These are phyloP conservation scores for Nicotiana attenuata DNA, from an alignment of 257 asterid species.

Conservation along the genomic window DNA sequence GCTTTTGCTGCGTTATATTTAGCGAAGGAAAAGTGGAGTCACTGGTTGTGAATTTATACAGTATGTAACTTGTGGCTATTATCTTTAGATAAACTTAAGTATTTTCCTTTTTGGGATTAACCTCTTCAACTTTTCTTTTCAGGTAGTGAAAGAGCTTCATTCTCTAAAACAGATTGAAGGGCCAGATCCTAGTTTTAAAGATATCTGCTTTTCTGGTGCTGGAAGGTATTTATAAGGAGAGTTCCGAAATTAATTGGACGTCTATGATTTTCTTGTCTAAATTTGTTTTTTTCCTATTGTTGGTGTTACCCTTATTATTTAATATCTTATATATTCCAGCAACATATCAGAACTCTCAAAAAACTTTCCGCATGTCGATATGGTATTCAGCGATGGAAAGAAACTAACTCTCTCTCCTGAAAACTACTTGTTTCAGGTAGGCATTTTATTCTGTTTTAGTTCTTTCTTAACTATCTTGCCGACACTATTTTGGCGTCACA, in stretches of 20 bases:
- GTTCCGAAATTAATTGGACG: background rate
- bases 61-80: background rate
- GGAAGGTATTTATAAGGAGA: slow-evolving; percentile 50
- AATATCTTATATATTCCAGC: slow-evolving; percentile 43
- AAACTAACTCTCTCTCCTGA: slow-evolving; percentile 78
- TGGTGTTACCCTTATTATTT: slow-evolving; percentile 20
- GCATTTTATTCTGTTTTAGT: slow-evolving; percentile 15
- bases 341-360: slow-evolving; percentile 59
- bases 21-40: background rate
- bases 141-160: slow-evolving; percentile 57
- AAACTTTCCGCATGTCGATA: slow-evolving; percentile 68
- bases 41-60: background rate
- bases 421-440: slow-evolving; percentile 75
- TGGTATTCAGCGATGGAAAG: slow-evolving; percentile 73
- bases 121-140: slow-evolving; percentile 6
- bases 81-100: background rate
- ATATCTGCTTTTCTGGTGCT: slow-evolving; percentile 90
- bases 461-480: slow-evolving; percentile 1
- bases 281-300: background rate
- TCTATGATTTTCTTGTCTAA: background rate
- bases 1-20: background rate
- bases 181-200: slow-evolving; percentile 79
- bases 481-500: background rate
- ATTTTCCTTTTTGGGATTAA: background rate
- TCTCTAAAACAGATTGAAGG: slow-evolving; percentile 75